Conservation (phyloP, 495 filamentous ascomycete genomes). For the Neurospora terricola region DNA sequence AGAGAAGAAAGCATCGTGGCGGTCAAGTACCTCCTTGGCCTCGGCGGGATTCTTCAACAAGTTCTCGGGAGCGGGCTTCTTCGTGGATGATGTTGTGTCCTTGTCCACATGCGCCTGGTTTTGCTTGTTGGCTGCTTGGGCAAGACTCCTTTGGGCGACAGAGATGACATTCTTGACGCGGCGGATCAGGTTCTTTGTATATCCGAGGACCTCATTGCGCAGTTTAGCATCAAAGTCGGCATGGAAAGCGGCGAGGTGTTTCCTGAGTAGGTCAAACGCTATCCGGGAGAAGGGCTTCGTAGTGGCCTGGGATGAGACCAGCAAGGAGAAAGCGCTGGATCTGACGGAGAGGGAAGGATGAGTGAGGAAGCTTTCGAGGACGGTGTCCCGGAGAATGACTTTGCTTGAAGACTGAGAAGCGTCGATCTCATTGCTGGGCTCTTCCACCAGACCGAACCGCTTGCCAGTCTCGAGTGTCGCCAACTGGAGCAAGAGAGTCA, state of each 20-base stretch:
- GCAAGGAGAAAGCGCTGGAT: slow-evolving; percentile 62
- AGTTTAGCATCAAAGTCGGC: slow-evolving; percentile 76
- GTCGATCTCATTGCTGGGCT: slow-evolving; percentile 44
- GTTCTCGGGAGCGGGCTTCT: slow-evolving; percentile 15
- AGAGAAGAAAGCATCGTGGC: slow-evolving; percentile 49
- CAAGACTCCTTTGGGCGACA: slow-evolving; percentile 28
- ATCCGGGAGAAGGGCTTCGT: slow-evolving; percentile 56
- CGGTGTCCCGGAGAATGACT: slow-evolving; percentile 30
- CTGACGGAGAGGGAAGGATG: slow-evolving; percentile 54
- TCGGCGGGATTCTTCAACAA: slow-evolving; percentile 11
- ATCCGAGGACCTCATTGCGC: slow-evolving; percentile 61
- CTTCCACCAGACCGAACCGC: slow-evolving; percentile 64
- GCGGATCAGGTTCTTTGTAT: slow-evolving; percentile 57
- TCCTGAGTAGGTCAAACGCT: slow-evolving; percentile 49
- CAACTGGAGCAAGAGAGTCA: slow-evolving; percentile 48
- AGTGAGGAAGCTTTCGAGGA: slow-evolving; percentile 47
- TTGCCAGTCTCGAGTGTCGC: slow-evolving; percentile 68
- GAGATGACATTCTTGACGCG: slow-evolving; percentile 46
- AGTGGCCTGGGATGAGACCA: slow-evolving; percentile 58
- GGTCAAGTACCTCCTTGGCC: slow-evolving; percentile 17
- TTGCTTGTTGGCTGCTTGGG: neutral
- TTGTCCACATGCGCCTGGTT: neutral
- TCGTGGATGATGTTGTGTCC: slow-evolving; percentile 8
- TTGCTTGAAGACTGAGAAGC: slow-evolving; percentile 7
- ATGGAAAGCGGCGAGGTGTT: slow-evolving; percentile 56